Conservation (phyloP, 2,329 filamentous ascomycete genomes). For the Nothophoma quercina region DNA sequence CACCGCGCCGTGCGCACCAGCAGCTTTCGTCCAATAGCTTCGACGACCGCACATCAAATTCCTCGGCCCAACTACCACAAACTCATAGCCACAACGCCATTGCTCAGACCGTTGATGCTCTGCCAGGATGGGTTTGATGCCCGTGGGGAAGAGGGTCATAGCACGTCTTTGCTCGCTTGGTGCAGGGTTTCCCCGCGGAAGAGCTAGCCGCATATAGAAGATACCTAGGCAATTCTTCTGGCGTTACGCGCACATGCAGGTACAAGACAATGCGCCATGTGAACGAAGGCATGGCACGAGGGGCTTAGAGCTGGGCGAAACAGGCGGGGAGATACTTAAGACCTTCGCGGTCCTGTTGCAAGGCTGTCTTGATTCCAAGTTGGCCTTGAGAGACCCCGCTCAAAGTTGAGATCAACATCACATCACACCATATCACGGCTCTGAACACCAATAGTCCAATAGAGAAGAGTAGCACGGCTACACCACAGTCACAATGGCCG, state of each 20-base stretch:
- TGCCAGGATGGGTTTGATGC: slow-evolving; percentile 6
- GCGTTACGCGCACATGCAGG: slow-evolving; percentile 23
- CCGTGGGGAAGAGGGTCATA: slow-evolving; percentile 4
- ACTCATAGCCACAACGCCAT: neutral
- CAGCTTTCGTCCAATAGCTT: slow-evolving; percentile 10
- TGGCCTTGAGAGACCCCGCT: neutral
- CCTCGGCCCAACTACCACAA: slow-evolving; percentile 14
- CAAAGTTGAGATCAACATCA: slow-evolving; percentile 5
- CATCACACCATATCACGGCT: slow-evolving; percentile 2
- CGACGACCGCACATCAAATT: slow-evolving; percentile 5
- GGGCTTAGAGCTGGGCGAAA: slow-evolving; percentile 20
- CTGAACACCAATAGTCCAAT: neutral
- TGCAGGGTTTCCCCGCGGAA: slow-evolving; percentile 26
- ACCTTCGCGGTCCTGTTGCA: neutral
- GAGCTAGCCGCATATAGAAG: slow-evolving; percentile 22
- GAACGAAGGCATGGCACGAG: slow-evolving; percentile 21
- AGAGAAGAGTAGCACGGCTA: neutral
- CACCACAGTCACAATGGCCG: slow-evolving; percentile 43
- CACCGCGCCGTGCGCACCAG: neutral
- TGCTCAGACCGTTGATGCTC: neutral
- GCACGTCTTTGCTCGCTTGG: neutral
- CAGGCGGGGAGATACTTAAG: slow-evolving; percentile 19
- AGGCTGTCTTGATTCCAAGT: neutral
- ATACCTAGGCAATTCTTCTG: slow-evolving; percentile 28
- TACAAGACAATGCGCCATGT: slow-evolving; percentile 21